Percentiles rank a stretch among this genome's conserved stretches.
Conservation (phyloP, 805 yeast genomes). For the Kodamaea lidongshanica region DNA sequence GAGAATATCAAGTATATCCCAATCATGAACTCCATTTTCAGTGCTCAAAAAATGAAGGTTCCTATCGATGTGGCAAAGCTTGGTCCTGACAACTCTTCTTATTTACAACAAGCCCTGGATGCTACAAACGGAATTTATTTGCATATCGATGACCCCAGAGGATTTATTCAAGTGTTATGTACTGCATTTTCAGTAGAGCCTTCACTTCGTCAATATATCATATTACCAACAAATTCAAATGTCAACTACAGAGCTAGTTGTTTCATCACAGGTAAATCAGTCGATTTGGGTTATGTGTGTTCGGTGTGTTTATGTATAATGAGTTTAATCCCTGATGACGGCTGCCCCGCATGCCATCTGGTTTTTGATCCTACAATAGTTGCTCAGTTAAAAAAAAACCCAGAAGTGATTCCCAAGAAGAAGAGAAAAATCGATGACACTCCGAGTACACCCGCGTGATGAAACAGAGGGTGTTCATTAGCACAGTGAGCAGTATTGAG, state of each 20-base stretch:
- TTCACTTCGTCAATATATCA: conserved; percentile 63
- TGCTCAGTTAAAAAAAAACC: conserved; percentile 51
- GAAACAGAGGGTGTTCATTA: too few relatives aligned
- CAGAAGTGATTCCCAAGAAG: conserved; percentile 42
- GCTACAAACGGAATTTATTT: conserved; percentile 89
- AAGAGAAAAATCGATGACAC: conserved; percentile 28
- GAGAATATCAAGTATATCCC: conserved; percentile 74
- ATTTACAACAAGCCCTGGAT: conserved; percentile 92
- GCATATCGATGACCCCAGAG: conserved; percentile 58
- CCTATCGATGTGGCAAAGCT: conserved; percentile 89
- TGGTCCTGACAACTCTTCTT: conserved; percentile 58
- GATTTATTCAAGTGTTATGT: conserved; percentile 72
- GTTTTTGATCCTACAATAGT: conserved; percentile 62
- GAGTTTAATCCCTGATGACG: conserved; percentile 60
- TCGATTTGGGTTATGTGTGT: conserved; percentile 92
- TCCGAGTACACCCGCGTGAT: too few relatives aligned
- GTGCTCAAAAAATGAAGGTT: conserved; percentile 87
- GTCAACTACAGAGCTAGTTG: conserved; percentile 95
- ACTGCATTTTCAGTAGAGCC: conserved; percentile 89
- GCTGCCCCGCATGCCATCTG: conserved; percentile 86
- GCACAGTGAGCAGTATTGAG: too few relatives aligned
- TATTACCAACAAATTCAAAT: conserved; percentile 74
- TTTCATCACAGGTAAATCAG: conserved; percentile 81
- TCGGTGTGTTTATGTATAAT: conserved; percentile 84
- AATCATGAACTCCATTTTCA: conserved; percentile 91